phyloP scores from a whole-genome alignment of 352 stramenopile species.

The Thraustochytrium sp. region DNA sequence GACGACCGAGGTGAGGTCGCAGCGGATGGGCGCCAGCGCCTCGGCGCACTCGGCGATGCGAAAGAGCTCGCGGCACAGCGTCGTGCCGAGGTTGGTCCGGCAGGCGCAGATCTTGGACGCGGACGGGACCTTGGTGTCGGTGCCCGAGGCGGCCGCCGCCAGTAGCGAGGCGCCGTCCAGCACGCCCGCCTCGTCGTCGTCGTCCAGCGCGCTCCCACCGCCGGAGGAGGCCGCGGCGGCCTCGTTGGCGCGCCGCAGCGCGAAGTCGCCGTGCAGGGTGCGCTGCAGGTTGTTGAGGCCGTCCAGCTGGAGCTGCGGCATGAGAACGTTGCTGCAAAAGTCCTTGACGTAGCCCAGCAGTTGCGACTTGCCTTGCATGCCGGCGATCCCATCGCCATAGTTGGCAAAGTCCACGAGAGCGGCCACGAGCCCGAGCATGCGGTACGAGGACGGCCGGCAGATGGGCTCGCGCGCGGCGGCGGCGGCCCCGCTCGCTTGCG shows the following conservation, averaged over 20 bases:
- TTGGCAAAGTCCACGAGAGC: constrained; percentile 12
- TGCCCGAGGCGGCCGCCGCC: not conserved
- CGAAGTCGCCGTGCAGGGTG: not conserved
- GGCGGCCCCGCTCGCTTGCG: not conserved
- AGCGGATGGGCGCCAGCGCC: not conserved
- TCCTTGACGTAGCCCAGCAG: constrained; percentile 16
- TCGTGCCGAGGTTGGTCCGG: constrained; percentile 14
- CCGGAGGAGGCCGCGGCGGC: not conserved
- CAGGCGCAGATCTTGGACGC: constrained; percentile 1
- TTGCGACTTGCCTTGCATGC: not conserved
- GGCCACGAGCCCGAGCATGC: not conserved
- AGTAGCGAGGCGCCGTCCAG: too few species aligned
- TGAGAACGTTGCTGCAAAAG: constrained; percentile 1
- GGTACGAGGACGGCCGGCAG: constrained; percentile 8
- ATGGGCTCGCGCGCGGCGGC: not conserved
- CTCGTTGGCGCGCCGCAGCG: not conserved
- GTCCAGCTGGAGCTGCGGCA: constrained; percentile 4
- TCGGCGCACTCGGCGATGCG: not conserved
- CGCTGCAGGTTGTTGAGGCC: not conserved
- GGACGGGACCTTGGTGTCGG: not conserved
- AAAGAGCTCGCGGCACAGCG: constrained; percentile 5
- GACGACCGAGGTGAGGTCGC: not conserved
- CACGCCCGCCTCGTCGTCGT: too few species aligned
- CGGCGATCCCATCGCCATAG: constrained; percentile 1
- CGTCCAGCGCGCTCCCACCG: not conserved